Evolutionary conservation across 2,329 filamentous ascomycete species (phyloP).

Genomic region (Hypoxylon sp.): DNA sequence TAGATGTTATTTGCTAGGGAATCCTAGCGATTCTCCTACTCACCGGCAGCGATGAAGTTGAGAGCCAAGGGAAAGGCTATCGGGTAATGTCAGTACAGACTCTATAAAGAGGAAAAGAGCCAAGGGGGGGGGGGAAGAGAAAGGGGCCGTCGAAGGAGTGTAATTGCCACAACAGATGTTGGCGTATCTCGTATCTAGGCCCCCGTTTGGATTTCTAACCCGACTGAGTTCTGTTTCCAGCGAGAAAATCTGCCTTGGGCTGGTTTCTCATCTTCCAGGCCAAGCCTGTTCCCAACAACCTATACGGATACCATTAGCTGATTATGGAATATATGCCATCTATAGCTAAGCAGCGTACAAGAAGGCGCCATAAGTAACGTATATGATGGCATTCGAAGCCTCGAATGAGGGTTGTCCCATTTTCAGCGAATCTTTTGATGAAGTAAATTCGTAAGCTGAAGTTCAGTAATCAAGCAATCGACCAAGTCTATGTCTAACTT

Average conservation of each 20-base stretch:
- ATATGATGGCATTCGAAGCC: conserved; percentile 87
- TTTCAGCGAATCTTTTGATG: conserved; percentile 3
- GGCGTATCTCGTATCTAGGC: conserved; percentile 23
- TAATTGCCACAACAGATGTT: conserved; percentile 16
- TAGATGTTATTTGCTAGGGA: conserved; percentile 44
- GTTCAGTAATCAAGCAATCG: not conserved
- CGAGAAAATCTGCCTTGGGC: conserved; percentile 76
- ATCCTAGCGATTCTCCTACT: conserved; percentile 65
- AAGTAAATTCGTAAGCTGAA: not conserved
- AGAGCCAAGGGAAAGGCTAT: conserved; percentile 82
- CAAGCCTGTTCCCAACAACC: conserved; percentile 70
- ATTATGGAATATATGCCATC: not conserved
- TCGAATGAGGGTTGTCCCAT: conserved; percentile 82
- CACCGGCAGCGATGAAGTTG: conserved; percentile 93
- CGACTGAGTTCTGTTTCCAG: conserved; percentile 84
- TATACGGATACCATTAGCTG: conserved; percentile 50
- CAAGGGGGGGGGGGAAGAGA: not conserved
- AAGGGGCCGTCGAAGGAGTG: conserved; percentile 31
- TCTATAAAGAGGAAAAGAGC: not conserved
- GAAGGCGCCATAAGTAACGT: conserved; percentile 81
- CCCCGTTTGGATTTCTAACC: conserved; percentile 66
- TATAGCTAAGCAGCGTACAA: conserved; percentile 65
- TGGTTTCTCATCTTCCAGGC: conserved; percentile 71
- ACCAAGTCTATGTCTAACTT: not conserved
- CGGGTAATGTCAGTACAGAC: conserved; percentile 49